phyloP scores from a whole-genome alignment of 306 rosid genomes.

The Cicer cuneatum region DNA sequence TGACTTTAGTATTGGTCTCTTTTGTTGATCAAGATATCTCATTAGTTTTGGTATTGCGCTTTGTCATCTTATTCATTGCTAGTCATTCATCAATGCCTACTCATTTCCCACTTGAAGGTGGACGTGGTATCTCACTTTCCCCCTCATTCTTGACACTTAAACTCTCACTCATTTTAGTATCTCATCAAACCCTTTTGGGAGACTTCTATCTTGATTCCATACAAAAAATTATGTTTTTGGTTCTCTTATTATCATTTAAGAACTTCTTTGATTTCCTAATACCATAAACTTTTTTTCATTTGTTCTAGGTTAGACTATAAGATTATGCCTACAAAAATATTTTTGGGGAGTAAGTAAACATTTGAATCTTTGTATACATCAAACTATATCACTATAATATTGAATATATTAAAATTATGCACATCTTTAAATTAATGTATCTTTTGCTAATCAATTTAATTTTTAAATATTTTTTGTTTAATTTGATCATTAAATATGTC shows the following conservation, averaged over 20 bases:
- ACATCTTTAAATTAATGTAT: too few relatives aligned
- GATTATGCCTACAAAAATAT: too few relatives aligned
- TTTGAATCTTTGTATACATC: too few relatives aligned
- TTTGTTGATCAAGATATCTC: slow-evolving; percentile 45
- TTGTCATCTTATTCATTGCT: slow-evolving; percentile 50
- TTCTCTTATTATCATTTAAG: not conserved
- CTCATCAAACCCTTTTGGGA: slow-evolving; percentile 34
- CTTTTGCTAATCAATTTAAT: too few relatives aligned
- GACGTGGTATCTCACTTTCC: slow-evolving; percentile 53
- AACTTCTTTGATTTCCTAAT: not conserved
- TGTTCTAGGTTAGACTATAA: not conserved
- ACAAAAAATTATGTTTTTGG: not conserved
- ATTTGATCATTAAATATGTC: too few relatives aligned
- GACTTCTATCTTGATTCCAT: not conserved
- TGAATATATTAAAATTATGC: too few relatives aligned
- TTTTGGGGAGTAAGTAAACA: too few relatives aligned
- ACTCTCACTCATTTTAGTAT: slow-evolving; percentile 39
- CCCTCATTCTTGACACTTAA: slow-evolving; percentile 33
- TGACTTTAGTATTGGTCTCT: slow-evolving; percentile 42
- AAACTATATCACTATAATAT: too few relatives aligned
- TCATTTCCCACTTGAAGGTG: slow-evolving; percentile 61
- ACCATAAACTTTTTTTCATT: slow-evolving; percentile 9
- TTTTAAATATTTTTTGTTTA: too few relatives aligned
- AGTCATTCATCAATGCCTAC: slow-evolving; percentile 53
- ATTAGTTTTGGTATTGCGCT: slow-evolving; percentile 38